Conservation (phyloP, 192 early-diverging fungal species). For the Rhizoclosmatium sp. region DNA sequence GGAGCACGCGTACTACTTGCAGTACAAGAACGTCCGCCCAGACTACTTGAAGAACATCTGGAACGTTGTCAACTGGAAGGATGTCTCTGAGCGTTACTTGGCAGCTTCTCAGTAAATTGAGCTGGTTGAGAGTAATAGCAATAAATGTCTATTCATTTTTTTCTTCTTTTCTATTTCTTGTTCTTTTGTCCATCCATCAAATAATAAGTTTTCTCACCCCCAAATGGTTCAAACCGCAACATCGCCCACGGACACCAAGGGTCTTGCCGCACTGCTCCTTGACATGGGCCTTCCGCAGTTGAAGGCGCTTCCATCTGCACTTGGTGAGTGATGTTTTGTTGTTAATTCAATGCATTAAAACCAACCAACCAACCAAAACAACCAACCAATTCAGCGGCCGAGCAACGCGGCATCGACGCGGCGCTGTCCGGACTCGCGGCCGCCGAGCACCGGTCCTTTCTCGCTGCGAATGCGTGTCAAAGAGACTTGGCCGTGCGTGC, state of each 20-base stretch:
- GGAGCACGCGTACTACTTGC: slow-evolving; percentile 97
- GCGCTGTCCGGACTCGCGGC: slow-evolving; percentile 73
- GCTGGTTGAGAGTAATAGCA: too few species aligned
- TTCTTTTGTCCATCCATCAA: too few species aligned
- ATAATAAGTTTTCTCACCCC: too few species aligned
- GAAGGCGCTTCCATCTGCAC: slow-evolving; percentile 46
- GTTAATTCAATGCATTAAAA: too few species aligned
- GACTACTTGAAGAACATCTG: slow-evolving; percentile 95
- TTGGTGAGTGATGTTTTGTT: not conserved
- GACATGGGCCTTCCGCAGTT: slow-evolving; percentile 69
- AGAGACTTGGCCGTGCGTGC: slow-evolving; percentile 28
- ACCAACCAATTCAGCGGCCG: slow-evolving; percentile 20
- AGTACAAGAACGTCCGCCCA: slow-evolving; percentile 98
- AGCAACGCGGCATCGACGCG: slow-evolving; percentile 60
- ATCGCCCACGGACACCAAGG: slow-evolving; percentile 15
- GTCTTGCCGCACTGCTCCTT: slow-evolving; percentile 67
- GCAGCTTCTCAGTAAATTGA: slow-evolving; percentile 54
- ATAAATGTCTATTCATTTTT: too few species aligned
- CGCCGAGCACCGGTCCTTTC: slow-evolving; percentile 63
- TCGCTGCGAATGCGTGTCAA: slow-evolving; percentile 69
- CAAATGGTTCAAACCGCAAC: too few species aligned
- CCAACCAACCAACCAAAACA: not conserved
- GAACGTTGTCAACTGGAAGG: slow-evolving; percentile 98
- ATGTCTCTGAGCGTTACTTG: slow-evolving; percentile 85
- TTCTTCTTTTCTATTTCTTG: too few species aligned